A percentile compares a stretch with the other conserved stretches of the same genome.
Conservation (phyloP, 352 stramenopile genomes). For the Pythium dissimile region DNA sequence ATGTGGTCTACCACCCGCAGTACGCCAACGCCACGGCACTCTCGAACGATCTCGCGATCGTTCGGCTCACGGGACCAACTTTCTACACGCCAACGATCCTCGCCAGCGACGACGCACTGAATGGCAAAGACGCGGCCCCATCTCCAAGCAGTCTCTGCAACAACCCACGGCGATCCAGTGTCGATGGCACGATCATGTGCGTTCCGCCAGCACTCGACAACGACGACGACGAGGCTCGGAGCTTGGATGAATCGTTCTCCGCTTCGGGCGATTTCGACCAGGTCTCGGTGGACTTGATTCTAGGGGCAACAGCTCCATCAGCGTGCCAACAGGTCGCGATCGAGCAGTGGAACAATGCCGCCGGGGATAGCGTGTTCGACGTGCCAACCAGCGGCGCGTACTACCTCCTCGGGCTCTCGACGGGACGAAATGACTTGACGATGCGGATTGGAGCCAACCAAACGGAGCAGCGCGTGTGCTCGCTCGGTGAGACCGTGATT, state of each 20-base stretch:
- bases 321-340: neutral
- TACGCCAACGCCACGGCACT: conserved; percentile 17
- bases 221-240: neutral
- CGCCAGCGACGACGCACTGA: conserved; percentile 12
- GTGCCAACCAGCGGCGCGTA: conserved; percentile 14
- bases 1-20: conserved; percentile 11
- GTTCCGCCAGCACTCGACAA: conserved; percentile 2
- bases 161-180: conserved; percentile 2
- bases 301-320: neutral
- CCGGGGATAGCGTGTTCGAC: conserved; percentile 17
- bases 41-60: conserved; percentile 21
- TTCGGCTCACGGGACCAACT: conserved; percentile 15
- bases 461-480: conserved; percentile 8
- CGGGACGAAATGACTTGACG: neutral
- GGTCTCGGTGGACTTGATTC: neutral
- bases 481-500: conserved; percentile 12
- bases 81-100: conserved; percentile 25
- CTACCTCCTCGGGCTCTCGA: conserved; percentile 14
- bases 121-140: no score
- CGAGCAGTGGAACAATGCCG: conserved; percentile 16
- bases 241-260: neutral
- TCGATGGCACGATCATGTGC: conserved; percentile 16
- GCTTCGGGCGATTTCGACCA: neutral
- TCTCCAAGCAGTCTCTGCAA: no score
- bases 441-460: neutral